phyloP scores from a whole-genome alignment of 495 filamentous ascomycete genomes.

The Bombardia bombarda region DNA sequence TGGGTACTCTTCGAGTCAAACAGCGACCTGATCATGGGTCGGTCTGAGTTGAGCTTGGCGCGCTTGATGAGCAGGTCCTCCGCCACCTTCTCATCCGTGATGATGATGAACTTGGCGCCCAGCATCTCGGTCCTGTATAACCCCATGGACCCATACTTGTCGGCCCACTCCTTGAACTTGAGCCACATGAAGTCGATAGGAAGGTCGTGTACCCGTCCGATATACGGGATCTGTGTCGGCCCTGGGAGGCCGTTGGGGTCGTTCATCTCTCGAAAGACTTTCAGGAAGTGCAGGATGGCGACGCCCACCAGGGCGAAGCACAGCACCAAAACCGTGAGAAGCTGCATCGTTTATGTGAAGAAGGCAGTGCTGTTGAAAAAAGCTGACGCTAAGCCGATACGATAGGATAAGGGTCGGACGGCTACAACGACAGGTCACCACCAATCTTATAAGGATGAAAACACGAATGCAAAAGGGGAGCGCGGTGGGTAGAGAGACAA shows the following conservation, averaged over 20 bases:
- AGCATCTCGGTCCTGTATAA: conserved; percentile 42
- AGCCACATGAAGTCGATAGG: conserved; percentile 41
- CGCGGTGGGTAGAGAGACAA: too few species aligned
- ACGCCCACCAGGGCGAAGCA: conserved; percentile 13
- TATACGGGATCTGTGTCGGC: conserved; percentile 29
- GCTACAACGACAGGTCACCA: not conserved
- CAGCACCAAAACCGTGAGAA: conserved; percentile 15
- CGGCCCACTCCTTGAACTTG: conserved; percentile 45
- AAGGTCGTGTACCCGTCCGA: conserved; percentile 40
- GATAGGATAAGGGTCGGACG: not conserved
- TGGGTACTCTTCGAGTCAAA: conserved; percentile 32
- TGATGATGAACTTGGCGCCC: conserved; percentile 38
- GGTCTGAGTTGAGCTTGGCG: conserved; percentile 39
- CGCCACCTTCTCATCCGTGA: conserved; percentile 45
- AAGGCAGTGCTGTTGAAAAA: too few species aligned
- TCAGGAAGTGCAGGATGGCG: conserved; percentile 21
- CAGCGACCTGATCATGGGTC: conserved; percentile 31
- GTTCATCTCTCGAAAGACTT: conserved; percentile 25
- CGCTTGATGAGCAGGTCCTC: conserved; percentile 43
- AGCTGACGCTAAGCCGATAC: not conserved
- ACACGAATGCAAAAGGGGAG: too few species aligned
- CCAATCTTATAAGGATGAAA: too few species aligned
- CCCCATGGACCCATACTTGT: conserved; percentile 34
- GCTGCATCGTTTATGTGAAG: conserved; percentile 10
- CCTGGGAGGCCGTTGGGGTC: conserved; percentile 24